These are phyloP conservation scores for Elsinoe australis DNA, from an alignment of 2,329 filamentous ascomycete genomes.

Conservation along the genomic window DNA sequence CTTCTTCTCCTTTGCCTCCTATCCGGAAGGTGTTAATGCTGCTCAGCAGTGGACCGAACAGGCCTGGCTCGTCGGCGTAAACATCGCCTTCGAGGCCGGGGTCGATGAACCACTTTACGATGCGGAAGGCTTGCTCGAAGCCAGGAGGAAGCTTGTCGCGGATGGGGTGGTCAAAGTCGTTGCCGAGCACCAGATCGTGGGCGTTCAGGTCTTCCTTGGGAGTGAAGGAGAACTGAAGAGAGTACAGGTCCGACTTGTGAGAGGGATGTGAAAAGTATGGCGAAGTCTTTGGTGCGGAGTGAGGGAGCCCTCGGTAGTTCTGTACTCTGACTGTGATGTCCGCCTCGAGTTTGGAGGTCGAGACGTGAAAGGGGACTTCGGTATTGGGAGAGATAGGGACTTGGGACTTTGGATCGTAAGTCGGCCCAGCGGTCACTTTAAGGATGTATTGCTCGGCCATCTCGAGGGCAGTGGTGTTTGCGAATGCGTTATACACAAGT, in stretches of 20 bases:
- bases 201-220: slow-evolving; percentile 62
- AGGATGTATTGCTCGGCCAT: slow-evolving; percentile 69
- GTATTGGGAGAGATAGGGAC: slow-evolving; percentile 68
- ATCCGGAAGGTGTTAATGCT: slow-evolving; percentile 71
- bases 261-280: slow-evolving; percentile 67
- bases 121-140: slow-evolving; percentile 73
- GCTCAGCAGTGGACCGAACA: slow-evolving; percentile 75
- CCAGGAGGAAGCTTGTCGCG: slow-evolving; percentile 77
- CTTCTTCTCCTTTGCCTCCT: slow-evolving; percentile 41
- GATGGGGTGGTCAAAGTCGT: slow-evolving; percentile 90
- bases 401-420: slow-evolving; percentile 67
- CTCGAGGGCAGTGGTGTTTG: background rate
- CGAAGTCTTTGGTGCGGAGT: slow-evolving; percentile 58
- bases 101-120: slow-evolving; percentile 86
- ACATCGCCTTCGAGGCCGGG: slow-evolving; percentile 85
- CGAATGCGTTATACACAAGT: too few species aligned
- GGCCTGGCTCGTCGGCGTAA: slow-evolving; percentile 74
- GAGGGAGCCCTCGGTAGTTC: slow-evolving; percentile 61
- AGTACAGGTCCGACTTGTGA: slow-evolving; percentile 74
- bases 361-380: slow-evolving; percentile 54
- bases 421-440: slow-evolving; percentile 70
- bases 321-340: slow-evolving; percentile 69
- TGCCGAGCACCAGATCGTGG: slow-evolving; percentile 77
- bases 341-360: slow-evolving; percentile 55
- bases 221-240: slow-evolving; percentile 69